These are phyloP conservation scores for Neurospora terricola DNA, from an alignment of 495 filamentous ascomycete species.

Conservation along the genomic window DNA sequence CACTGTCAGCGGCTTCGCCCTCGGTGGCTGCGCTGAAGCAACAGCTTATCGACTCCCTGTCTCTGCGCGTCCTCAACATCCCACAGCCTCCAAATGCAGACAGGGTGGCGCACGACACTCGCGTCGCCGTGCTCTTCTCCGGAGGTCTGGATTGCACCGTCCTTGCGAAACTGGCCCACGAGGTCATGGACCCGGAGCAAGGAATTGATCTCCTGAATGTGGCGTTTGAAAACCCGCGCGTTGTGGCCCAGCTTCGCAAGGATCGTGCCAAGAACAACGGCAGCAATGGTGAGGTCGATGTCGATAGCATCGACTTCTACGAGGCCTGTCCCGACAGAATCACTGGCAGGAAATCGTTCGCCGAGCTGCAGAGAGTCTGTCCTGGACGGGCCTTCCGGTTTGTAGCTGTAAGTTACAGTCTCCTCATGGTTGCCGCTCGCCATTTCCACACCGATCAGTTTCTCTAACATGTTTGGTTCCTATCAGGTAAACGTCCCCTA, in stretches of 20 bases:
- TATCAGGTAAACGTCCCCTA: slow-evolving; percentile 73
- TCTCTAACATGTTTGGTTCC: neutral
- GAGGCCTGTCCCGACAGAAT: slow-evolving; percentile 82
- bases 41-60: slow-evolving; percentile 54
- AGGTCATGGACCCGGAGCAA: slow-evolving; percentile 56
- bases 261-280: slow-evolving; percentile 4
- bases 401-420: slow-evolving; percentile 42
- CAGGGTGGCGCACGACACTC: slow-evolving; percentile 19
- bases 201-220: slow-evolving; percentile 87
- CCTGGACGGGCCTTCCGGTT: slow-evolving; percentile 71
- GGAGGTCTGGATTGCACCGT: slow-evolving; percentile 90
- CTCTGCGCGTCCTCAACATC: slow-evolving; percentile 56
- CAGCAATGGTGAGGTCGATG: neutral
- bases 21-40: slow-evolving; percentile 48
- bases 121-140: slow-evolving; percentile 81
- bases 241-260: slow-evolving; percentile 32
- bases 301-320: slow-evolving; percentile 39
- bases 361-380: slow-evolving; percentile 63
- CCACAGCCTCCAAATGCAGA: slow-evolving; percentile 41
- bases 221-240: slow-evolving; percentile 88
- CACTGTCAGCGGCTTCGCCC: slow-evolving; percentile 37
- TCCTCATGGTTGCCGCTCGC: slow-evolving; percentile 2
- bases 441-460: slow-evolving; percentile 1
- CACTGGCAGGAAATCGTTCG: slow-evolving; percentile 67
- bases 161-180: slow-evolving; percentile 74